Base-by-base conservation (phyloP, 441 rosid species). In the Mallotus japonicus region DNA sequence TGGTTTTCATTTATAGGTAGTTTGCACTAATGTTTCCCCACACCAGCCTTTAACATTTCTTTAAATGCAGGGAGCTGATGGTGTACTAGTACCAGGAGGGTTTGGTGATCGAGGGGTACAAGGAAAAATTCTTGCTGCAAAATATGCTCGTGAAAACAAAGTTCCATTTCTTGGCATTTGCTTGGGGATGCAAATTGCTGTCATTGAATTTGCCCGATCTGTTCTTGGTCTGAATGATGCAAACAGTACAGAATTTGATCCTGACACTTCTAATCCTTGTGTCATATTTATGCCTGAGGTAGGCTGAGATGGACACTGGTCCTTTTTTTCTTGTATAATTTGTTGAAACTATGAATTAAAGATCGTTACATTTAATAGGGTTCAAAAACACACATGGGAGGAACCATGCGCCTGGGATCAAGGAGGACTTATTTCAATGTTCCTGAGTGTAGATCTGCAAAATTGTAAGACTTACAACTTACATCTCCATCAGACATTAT, bases 221-320 rank as follows among this genome's bases (percentile, higher is more conserved):
- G 84, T 88, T 75, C 87, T 94, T 13, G 88, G 91, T 75, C 77
- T 88, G 75, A 67, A 73, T 70, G 94, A 89, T 79, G 97, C 99
- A 22, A 92, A 89, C 76, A 94, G 99, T 73, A 87, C 95, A 46
- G 99, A 94, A 74, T 88, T 94, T 76, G 93, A 94, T 84, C 86
- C 89, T 24, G 75, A 84, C 66, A 87, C 92, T 54, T 76, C 80
- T 58, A 81, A 85, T 80, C 97, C 97, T 37, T 94, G 97, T 77
- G 92, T 94, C 73, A 73, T 94, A 71, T 87, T 92, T 77, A 94
- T 93, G 98, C 98, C 97, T 0, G 98, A 93, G 97, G 98, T 89
- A 44, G 61, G 34, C 53, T 70, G 10, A 40, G 16, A 7, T 53
- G 64, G 40, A 20, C 62, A 44, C 40, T 32, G 7, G 19, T 56